Evolutionary conservation across 2,329 filamentous ascomycete genomes (phyloP).

Genomic region (Fusarium odoratissimum): DNA sequence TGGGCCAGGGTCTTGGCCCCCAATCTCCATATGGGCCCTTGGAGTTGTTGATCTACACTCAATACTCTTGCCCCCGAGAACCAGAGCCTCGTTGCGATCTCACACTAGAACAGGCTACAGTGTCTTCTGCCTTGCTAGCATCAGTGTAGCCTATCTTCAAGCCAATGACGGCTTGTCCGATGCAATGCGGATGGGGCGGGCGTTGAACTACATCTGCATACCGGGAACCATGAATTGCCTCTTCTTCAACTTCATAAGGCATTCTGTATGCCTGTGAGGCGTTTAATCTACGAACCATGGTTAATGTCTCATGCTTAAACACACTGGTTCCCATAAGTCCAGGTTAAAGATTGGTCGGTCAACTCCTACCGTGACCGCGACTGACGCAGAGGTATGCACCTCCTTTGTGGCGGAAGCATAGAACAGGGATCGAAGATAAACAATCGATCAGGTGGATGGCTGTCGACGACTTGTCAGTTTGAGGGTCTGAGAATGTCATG

Average conservation of each 20-base stretch:
- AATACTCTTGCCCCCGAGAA: conserved; percentile 29
- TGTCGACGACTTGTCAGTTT: conserved; percentile 1
- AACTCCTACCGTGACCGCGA: conserved; percentile 5
- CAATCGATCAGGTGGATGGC: background rate
- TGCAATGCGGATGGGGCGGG: conserved; percentile 4
- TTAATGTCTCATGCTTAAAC: conserved; percentile 12
- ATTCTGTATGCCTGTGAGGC: conserved; percentile 1
- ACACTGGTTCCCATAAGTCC: background rate
- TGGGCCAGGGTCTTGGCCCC: conserved; percentile 38
- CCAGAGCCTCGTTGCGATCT: conserved; percentile 36
- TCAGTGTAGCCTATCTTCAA: conserved; percentile 38
- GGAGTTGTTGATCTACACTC: conserved; percentile 37
- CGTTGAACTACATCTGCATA: conserved; percentile 9
- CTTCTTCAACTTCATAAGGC: conserved; percentile 17
- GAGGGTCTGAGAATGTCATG: conserved; percentile 16
- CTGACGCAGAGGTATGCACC: conserved; percentile 11
- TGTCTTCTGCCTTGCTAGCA: conserved; percentile 39
- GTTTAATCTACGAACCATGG: background rate
- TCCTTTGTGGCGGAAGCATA: conserved; percentile 10
- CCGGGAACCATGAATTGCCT: conserved; percentile 1
- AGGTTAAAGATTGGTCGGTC: conserved; percentile 2
- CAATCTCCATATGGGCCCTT: conserved; percentile 33
- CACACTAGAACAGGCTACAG: conserved; percentile 41
- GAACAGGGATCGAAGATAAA: conserved; percentile 3
- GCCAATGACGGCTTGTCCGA: conserved; percentile 35